These are phyloP conservation scores for Chaetothyriales sp. DNA, from an alignment of 2,329 filamentous ascomycete genomes.

Conservation along the genomic window DNA sequence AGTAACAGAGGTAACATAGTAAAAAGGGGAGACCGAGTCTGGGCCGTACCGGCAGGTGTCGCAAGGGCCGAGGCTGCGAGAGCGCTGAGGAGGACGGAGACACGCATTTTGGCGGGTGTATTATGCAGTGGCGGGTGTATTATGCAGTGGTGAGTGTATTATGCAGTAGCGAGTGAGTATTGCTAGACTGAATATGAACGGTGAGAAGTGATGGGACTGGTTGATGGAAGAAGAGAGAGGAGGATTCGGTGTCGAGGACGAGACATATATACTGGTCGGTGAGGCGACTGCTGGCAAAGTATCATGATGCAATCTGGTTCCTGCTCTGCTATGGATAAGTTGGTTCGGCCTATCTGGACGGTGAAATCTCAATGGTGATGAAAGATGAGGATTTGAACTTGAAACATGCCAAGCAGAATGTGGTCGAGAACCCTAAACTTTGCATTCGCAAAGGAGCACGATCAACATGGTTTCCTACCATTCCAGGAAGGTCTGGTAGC, in stretches of 20 bases:
- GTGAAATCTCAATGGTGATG: not conserved
- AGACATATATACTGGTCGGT: constrained; percentile 4
- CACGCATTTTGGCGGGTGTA: constrained; percentile 15
- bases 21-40: not conserved
- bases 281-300: not conserved
- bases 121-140: constrained; percentile 2
- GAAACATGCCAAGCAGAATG: not conserved
- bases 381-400: not conserved
- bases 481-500: not conserved
- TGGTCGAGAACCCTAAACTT: not conserved
- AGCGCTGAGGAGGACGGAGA: constrained; percentile 12
- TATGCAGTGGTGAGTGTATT: constrained; percentile 2
- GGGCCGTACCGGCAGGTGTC: constrained; percentile 7
- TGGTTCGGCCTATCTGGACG: not conserved
- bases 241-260: not conserved
- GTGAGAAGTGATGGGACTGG: constrained; percentile 5
- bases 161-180: constrained; percentile 1
- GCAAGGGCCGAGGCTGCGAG: constrained; percentile 12
- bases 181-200: not conserved
- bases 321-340: not conserved
- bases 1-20: not conserved
- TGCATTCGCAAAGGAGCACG: not conserved
- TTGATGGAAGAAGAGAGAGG: constrained; percentile 2
- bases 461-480: not conserved
- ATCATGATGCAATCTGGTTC: not conserved